phyloP scores from a whole-genome alignment of 352 stramenopile genomes.

The Phytophthora tubulina region DNA sequence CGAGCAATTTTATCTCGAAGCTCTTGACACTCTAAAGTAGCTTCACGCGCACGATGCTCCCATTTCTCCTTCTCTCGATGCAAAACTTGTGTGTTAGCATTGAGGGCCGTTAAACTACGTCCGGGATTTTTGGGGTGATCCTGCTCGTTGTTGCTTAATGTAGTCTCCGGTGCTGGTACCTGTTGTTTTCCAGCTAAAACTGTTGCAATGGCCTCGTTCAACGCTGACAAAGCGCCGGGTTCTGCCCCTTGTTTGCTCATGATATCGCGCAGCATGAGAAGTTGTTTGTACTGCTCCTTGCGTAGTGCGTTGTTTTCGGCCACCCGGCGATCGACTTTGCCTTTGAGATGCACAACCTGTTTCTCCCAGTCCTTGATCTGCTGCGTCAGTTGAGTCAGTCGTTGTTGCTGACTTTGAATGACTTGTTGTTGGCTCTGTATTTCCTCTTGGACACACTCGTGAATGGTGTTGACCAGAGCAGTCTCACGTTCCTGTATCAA shows the following conservation, averaged over 20 bases:
- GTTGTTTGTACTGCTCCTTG: slow-evolving; percentile 79
- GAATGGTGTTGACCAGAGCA: slow-evolving; percentile 64
- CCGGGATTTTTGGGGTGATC: slow-evolving; percentile 17
- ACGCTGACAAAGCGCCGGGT: slow-evolving; percentile 48
- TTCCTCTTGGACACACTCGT: slow-evolving; percentile 62
- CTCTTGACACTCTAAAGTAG: slow-evolving; percentile 54
- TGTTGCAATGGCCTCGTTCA: slow-evolving; percentile 71
- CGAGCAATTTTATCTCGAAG: slow-evolving; percentile 57
- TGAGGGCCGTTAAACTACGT: slow-evolving; percentile 16
- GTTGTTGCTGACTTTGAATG: slow-evolving; percentile 28
- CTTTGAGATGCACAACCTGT: slow-evolving; percentile 49
- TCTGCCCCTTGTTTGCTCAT: slow-evolving; percentile 68
- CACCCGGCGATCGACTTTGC: slow-evolving; percentile 70
- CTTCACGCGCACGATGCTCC: slow-evolving; percentile 64
- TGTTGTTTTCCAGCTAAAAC: slow-evolving; percentile 36
- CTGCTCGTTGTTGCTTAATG: slow-evolving; percentile 21
- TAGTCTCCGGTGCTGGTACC: not conserved
- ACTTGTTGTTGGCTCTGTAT: slow-evolving; percentile 37
- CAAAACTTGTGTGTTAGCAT: slow-evolving; percentile 30
- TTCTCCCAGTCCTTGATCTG: slow-evolving; percentile 48
- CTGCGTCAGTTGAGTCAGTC: slow-evolving; percentile 26
- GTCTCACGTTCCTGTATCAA: slow-evolving; percentile 70
- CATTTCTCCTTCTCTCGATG: slow-evolving; percentile 75
- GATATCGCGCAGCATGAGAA: slow-evolving; percentile 77
- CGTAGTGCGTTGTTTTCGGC: slow-evolving; percentile 72